Conservation (phyloP, 164 flowering plant genomes). For the Chloranthus sessilifolius region DNA sequence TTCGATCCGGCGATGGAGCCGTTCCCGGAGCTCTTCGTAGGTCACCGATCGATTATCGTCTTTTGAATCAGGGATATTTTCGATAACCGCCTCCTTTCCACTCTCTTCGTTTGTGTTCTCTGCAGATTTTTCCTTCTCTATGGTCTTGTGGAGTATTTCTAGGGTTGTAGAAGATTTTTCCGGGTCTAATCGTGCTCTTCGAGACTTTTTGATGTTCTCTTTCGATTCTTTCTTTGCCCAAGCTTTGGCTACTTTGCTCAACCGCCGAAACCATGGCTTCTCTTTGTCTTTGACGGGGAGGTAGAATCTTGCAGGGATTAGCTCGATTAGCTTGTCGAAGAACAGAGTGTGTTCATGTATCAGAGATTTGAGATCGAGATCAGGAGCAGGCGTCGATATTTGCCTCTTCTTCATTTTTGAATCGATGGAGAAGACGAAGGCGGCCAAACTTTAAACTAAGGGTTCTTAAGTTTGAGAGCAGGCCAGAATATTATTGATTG, state of each 20-base stretch:
- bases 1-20: slow-evolving; percentile 43
- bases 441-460: no score
- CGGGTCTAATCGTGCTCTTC: slow-evolving; percentile 78
- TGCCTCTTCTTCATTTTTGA: slow-evolving; percentile 9
- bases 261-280: slow-evolving; percentile 72
- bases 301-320: slow-evolving; percentile 74
- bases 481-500: no score
- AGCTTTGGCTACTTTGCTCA: slow-evolving; percentile 61
- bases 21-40: slow-evolving; percentile 58
- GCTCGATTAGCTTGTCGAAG: slow-evolving; percentile 66
- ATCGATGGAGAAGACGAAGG: no score
- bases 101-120: slow-evolving; percentile 6
- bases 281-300: slow-evolving; percentile 46
- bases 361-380: slow-evolving; percentile 34
- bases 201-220: slow-evolving; percentile 69
- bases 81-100: not conserved
- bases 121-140: slow-evolving; percentile 33
- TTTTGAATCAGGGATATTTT: slow-evolving; percentile 12
- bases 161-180: slow-evolving; percentile 56
- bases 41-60: slow-evolving; percentile 40
- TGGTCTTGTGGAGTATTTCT: slow-evolving; percentile 49
- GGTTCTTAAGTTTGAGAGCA: no score
- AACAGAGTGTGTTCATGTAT: slow-evolving; percentile 43
- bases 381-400: not conserved
- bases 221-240: slow-evolving; percentile 52